phyloP scores from a whole-genome alignment of 805 yeast species.

The Hanseniaspora opuntiae region DNA sequence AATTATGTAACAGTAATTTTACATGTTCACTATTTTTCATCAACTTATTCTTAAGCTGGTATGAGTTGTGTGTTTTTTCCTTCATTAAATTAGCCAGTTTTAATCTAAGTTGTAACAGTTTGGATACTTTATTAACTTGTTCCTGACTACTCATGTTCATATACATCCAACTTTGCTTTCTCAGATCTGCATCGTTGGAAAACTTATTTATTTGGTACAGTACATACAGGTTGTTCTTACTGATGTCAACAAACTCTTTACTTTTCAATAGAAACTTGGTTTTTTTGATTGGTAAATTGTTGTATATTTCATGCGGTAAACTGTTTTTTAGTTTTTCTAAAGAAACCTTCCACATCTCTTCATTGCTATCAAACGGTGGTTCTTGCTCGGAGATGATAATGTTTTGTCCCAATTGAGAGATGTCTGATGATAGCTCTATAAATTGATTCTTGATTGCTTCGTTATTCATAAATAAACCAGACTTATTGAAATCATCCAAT shows the following conservation, averaged over 20 bases:
- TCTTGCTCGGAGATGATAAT: conserved; percentile 30
- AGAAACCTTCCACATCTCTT: conserved; percentile 16
- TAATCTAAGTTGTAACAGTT: conserved; percentile 52
- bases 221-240: conserved; percentile 2
- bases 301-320: neutral
- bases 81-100: conserved; percentile 63
- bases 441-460: conserved; percentile 51
- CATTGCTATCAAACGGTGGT: conserved; percentile 15
- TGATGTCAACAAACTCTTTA: neutral
- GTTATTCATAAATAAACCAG: conserved; percentile 72
- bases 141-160: conserved; percentile 49
- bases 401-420: conserved; percentile 68
- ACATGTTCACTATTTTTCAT: conserved; percentile 72
- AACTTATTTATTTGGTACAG: conserved; percentile 6
- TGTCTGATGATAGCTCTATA: conserved; percentile 64
- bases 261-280: conserved; percentile 7
- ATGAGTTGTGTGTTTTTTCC: conserved; percentile 53
- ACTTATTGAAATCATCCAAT: conserved; percentile 72
- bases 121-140: conserved; percentile 49
- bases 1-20: conserved; percentile 45
- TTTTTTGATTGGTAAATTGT: conserved; percentile 14
- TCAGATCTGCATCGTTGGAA: conserved; percentile 34
- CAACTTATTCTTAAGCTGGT: conserved; percentile 82
- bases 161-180: conserved; percentile 63
- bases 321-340: conserved; percentile 14